These are phyloP conservation scores for Lentinus tigrinus DNA, from an alignment of 768 basidiomycete genomes.

Conservation along the genomic window DNA sequence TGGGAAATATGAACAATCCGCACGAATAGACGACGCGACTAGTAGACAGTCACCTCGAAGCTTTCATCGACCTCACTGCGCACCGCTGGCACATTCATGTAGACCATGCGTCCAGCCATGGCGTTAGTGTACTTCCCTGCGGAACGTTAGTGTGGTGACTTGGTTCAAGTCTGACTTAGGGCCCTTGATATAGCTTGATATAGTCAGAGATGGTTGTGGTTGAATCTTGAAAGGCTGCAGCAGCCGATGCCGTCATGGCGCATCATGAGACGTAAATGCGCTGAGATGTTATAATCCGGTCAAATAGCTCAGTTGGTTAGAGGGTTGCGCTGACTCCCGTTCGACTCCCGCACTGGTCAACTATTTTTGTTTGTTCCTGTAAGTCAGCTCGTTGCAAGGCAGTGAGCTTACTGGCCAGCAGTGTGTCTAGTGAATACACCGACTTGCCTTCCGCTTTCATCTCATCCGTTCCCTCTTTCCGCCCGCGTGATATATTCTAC, in stretches of 20 bases:
- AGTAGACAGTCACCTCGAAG: conserved; percentile 22
- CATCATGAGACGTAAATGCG: not conserved
- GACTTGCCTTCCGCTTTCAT: too few species aligned
- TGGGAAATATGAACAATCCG: not conserved
- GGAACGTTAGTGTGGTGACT: not conserved
- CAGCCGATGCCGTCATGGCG: too few species aligned
- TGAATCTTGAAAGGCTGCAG: too few species aligned
- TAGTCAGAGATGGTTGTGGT: too few species aligned
- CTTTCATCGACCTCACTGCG: conserved; percentile 19
- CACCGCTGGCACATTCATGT: conserved; percentile 21
- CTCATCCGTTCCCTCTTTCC: too few species aligned
- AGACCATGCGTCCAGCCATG: conserved; percentile 9
- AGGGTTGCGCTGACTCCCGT: conserved; percentile 75
- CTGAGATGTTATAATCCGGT: conserved; percentile 37
- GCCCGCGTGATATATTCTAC: too few species aligned
- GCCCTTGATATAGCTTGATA: not conserved
- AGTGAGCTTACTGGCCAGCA: too few species aligned
- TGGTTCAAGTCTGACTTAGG: not conserved
- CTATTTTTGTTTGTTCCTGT: too few species aligned
- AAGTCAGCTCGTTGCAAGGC: too few species aligned
- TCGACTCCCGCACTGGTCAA: conserved; percentile 25
- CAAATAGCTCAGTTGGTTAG: conserved; percentile 94
- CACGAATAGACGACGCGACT: not conserved
- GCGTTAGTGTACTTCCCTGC: not conserved
- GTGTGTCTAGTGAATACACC: too few species aligned